Evolutionary conservation across 2,329 filamentous ascomycete genomes (phyloP).

Genomic region (Parastagonospora nodorum): DNA sequence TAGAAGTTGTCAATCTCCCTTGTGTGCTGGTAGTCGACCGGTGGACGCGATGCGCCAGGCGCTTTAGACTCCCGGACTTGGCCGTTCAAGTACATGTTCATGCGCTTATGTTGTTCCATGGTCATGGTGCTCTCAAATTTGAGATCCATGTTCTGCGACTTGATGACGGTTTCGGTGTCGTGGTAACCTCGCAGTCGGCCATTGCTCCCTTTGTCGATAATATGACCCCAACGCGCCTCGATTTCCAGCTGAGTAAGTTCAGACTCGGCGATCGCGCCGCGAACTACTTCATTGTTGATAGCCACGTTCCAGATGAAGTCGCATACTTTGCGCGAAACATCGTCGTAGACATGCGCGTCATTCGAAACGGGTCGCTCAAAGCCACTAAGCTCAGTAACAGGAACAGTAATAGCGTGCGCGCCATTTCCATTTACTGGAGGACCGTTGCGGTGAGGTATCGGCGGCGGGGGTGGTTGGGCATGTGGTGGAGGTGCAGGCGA

Average conservation of each 20-base stretch:
- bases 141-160: slow-evolving; percentile 24
- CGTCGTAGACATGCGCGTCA: slow-evolving; percentile 69
- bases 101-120: slow-evolving; percentile 81
- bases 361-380: slow-evolving; percentile 69
- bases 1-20: slow-evolving; percentile 83
- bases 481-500: slow-evolving; percentile 14
- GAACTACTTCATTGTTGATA: slow-evolving; percentile 66
- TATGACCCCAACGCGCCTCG: slow-evolving; percentile 87
- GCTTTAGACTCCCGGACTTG: slow-evolving; percentile 62
- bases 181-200: slow-evolving; percentile 69
- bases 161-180: slow-evolving; percentile 60
- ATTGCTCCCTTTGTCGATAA: slow-evolving; percentile 73
- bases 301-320: slow-evolving; percentile 80
- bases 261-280: slow-evolving; percentile 55
- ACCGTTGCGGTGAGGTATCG: slow-evolving; percentile 25
- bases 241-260: slow-evolving; percentile 82
- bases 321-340: slow-evolving; percentile 75
- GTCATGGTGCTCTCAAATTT: slow-evolving; percentile 88
- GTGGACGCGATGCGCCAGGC: slow-evolving; percentile 55
- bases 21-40: slow-evolving; percentile 80
- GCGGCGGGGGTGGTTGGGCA: slow-evolving; percentile 18
- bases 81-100: slow-evolving; percentile 85
- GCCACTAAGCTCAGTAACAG: slow-evolving; percentile 23
- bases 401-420: slow-evolving; percentile 9
- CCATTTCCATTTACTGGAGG: slow-evolving; percentile 14